Evolutionary conservation across 768 basidiomycete genomes (phyloP).

Genomic region (Lactarius trivialis): DNA sequence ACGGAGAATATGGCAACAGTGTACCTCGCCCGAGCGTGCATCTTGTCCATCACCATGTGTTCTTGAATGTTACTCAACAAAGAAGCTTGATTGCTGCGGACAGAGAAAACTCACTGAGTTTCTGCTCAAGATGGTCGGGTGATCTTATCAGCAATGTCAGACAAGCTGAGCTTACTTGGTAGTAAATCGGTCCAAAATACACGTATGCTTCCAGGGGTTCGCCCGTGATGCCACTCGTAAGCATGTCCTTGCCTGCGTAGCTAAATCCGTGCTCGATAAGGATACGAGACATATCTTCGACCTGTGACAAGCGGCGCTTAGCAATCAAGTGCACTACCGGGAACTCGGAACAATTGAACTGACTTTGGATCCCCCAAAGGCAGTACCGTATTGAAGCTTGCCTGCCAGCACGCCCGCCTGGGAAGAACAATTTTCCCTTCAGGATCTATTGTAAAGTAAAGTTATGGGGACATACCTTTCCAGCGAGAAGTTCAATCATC

Average conservation of each 20-base stretch:
- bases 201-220: slow-evolving; percentile 95
- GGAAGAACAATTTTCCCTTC: not conserved
- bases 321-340: not conserved
- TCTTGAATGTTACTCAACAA: slow-evolving; percentile 37
- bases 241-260: slow-evolving; percentile 98
- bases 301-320: slow-evolving; percentile 37
- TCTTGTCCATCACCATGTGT: slow-evolving; percentile 99
- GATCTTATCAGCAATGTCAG: not conserved
- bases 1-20: slow-evolving; percentile 15
- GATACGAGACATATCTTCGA: slow-evolving; percentile 97
- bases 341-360: slow-evolving; percentile 4
- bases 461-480: slow-evolving; percentile 54
- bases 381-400: slow-evolving; percentile 88
- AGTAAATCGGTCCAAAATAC: slow-evolving; percentile 98
- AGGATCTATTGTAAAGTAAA: not conserved
- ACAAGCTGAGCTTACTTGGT: slow-evolving; percentile 56
- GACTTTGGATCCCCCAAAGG: slow-evolving; percentile 97
- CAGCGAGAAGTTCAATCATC: slow-evolving; percentile 97
- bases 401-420: slow-evolving; percentile 89
- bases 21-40: slow-evolving; percentile 96
- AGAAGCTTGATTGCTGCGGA: not conserved
- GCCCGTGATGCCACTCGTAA: slow-evolving; percentile 96
- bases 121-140: slow-evolving; percentile 41
- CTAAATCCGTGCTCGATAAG: slow-evolving; percentile 93
- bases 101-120: slow-evolving; percentile 68